Evolutionary conservation across 345 rosid species (phyloP).

Genomic region (Anastatica hierochuntica): DNA sequence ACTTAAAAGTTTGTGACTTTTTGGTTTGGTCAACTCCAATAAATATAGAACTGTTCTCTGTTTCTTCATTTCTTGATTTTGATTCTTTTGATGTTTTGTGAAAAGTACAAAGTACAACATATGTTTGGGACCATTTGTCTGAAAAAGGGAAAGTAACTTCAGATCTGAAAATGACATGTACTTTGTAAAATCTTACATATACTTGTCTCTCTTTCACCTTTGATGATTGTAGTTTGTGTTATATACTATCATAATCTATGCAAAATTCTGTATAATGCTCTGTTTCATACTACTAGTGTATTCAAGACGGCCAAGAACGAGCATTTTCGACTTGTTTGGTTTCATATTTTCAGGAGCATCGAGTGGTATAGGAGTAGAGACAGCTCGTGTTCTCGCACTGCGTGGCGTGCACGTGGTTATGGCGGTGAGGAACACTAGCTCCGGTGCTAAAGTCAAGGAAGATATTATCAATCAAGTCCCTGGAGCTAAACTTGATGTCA

Average conservation of each 20-base stretch:
- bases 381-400: conserved; percentile 55
- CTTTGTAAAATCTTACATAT: too few relatives aligned
- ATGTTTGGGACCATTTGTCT: background rate
- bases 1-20: too few relatives aligned
- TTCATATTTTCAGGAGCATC: conserved; percentile 42
- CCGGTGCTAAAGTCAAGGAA: conserved; percentile 41
- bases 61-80: background rate
- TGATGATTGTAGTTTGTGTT: background rate
- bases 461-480: conserved; percentile 40
- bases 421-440: conserved; percentile 47
- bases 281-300: too few relatives aligned
- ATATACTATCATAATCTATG: too few relatives aligned
- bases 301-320: too few relatives aligned
- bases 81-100: background rate
- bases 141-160: background rate
- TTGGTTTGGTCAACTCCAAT: background rate
- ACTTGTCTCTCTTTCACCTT: too few relatives aligned
- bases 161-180: background rate
- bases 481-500: conserved; percentile 48
- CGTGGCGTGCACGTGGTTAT: conserved; percentile 58
- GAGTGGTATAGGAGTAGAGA: conserved; percentile 56
- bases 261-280: too few relatives aligned
- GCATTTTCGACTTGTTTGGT: background rate
- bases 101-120: background rate
- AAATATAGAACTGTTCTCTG: background rate